A percentile compares a stretch with the other conserved stretches of the same genome.
Conservation (phyloP, 768 basidiomycete genomes). For the Mycena alexandri region DNA sequence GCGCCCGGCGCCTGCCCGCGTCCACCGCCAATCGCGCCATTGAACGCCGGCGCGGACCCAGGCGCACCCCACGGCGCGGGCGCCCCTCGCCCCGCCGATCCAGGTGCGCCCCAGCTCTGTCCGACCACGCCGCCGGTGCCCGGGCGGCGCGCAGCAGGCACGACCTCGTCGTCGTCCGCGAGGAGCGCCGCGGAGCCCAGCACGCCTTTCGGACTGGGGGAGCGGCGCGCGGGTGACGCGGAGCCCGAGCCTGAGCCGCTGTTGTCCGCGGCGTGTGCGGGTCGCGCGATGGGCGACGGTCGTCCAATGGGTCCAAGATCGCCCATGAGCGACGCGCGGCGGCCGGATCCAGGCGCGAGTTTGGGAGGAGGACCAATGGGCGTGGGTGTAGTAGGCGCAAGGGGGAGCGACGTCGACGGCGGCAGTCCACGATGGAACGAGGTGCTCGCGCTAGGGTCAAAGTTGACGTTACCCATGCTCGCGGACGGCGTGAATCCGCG, state of each 20-base stretch:
- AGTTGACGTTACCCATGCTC: slow-evolving; percentile 62
- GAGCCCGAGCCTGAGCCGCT: slow-evolving; percentile 64
- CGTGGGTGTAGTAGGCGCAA: slow-evolving; percentile 50
- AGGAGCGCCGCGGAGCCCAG: slow-evolving; percentile 84
- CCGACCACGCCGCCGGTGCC: slow-evolving; percentile 61
- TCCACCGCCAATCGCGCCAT: slow-evolving; percentile 41
- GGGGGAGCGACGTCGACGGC: slow-evolving; percentile 49
- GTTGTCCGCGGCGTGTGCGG: slow-evolving; percentile 53
- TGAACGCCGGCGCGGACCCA: slow-evolving; percentile 47
- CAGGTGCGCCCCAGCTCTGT: slow-evolving; percentile 62
- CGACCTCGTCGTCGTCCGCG: slow-evolving; percentile 85
- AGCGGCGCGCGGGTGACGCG: slow-evolving; percentile 65
- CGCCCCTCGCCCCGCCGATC: slow-evolving; percentile 59
- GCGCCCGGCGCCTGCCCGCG: slow-evolving; percentile 52
- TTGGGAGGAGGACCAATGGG: slow-evolving; percentile 73
- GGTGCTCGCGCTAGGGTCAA: slow-evolving; percentile 55
- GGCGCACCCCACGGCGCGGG: slow-evolving; percentile 64
- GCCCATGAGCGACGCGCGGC: slow-evolving; percentile 57
- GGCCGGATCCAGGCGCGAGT: slow-evolving; percentile 62
- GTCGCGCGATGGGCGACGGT: slow-evolving; percentile 80
- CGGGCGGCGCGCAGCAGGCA: slow-evolving; percentile 57
- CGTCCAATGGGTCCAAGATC: slow-evolving; percentile 70
- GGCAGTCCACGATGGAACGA: slow-evolving; percentile 58
- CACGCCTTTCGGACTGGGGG: slow-evolving; percentile 71
- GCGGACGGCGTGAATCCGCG: slow-evolving; percentile 69